A percentile compares a stretch with the other conserved stretches of the same genome.
phyloP scores from a whole-genome alignment of 305 asterid genomes.

The Withania somnifera region DNA sequence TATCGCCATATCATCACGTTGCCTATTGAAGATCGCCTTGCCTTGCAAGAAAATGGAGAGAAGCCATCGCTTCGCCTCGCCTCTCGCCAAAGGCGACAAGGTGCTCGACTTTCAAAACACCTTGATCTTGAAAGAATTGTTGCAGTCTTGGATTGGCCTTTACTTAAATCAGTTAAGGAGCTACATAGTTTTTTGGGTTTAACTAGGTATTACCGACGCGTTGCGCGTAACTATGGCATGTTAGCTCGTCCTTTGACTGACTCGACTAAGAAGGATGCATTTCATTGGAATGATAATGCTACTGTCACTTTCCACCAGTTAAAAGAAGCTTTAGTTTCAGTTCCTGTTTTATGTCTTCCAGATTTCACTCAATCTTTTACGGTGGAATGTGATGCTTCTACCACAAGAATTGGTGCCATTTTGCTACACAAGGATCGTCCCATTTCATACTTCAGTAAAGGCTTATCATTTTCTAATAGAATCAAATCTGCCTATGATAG shows the following conservation, averaged over 20 bases:
- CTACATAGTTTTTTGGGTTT: neutral
- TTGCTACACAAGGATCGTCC: neutral
- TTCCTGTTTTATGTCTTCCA: neutral
- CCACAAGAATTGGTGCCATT: neutral
- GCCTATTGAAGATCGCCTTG: too few relatives aligned
- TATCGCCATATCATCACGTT: too few relatives aligned
- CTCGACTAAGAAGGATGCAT: neutral
- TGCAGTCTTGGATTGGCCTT: neutral
- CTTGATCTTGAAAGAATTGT: neutral
- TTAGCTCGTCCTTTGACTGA: neutral
- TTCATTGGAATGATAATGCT: neutral
- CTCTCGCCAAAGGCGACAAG: too few relatives aligned
- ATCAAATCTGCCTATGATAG: neutral
- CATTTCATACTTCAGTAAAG: neutral
- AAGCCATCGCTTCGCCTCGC: too few relatives aligned
- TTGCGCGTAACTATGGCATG: neutral
- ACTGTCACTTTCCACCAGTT: neutral
- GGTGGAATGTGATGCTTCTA: conserved; percentile 4
- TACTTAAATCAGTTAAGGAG: neutral
- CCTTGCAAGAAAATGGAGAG: too few relatives aligned
- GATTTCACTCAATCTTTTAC: neutral
- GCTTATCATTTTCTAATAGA: neutral
- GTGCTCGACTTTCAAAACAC: too few relatives aligned
- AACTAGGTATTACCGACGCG: neutral
- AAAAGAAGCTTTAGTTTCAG: neutral